Conservation (phyloP, 2,329 filamentous ascomycete species). For the Hypoxylon sp. region DNA sequence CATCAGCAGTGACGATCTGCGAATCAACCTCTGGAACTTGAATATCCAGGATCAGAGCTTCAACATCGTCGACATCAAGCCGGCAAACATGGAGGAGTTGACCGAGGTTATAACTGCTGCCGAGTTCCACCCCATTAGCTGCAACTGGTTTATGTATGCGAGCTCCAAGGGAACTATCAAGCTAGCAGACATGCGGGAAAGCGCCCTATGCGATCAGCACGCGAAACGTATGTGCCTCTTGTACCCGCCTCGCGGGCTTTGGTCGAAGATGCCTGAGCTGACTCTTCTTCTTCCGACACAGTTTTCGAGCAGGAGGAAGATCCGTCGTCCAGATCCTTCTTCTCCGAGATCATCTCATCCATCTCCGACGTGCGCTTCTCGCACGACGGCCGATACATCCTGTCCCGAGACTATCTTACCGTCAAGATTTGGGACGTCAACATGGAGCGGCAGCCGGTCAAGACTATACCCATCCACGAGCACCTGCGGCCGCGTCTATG, state of each 20-base stretch:
- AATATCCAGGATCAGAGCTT: constrained; percentile 99
- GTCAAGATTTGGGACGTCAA: constrained; percentile 99
- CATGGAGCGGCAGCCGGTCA: constrained; percentile 96
- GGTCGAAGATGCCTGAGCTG: constrained; percentile 39
- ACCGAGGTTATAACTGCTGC: constrained; percentile 98
- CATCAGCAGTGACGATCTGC: constrained; percentile 96
- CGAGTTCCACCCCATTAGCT: constrained; percentile 95
- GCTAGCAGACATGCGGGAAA: constrained; percentile 97
- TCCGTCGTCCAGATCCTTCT: constrained; percentile 95
- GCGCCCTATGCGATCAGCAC: constrained; percentile 93
- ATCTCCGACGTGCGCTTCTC: constrained; percentile 99
- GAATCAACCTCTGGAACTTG: constrained; percentile 98
- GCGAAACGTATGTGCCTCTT: constrained; percentile 74
- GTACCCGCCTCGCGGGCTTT: constrained; percentile 10
- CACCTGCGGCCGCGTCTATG: constrained; percentile 92
- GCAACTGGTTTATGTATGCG: constrained; percentile 99
- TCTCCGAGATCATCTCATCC: constrained; percentile 99
- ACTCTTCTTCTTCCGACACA: constrained; percentile 55
- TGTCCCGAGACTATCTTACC: constrained; percentile 96
- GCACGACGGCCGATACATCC: constrained; percentile 93
- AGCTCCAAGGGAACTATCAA: constrained; percentile 99
- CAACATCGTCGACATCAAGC: constrained; percentile 99
- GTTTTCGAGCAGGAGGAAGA: constrained; percentile 99
- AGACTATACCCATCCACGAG: constrained; percentile 98
- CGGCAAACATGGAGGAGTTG: constrained; percentile 98